These are phyloP conservation scores for Apiospora sp. DNA, from an alignment of 2,329 filamentous ascomycete species.

Conservation along the genomic window DNA sequence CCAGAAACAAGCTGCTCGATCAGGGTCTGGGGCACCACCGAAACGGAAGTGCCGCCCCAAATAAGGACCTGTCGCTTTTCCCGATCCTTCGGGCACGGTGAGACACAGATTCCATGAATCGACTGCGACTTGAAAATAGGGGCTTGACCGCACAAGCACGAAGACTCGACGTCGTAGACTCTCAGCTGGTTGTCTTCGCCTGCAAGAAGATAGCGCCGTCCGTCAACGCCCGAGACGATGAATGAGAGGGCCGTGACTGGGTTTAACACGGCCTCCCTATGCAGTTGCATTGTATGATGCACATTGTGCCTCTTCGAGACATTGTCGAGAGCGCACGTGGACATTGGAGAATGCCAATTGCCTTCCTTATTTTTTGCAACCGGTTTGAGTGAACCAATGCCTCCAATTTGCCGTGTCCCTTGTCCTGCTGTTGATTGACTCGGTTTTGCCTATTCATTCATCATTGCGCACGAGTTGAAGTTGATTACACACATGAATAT, in stretches of 20 bases:
- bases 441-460: background rate
- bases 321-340: background rate
- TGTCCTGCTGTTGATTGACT: background rate
- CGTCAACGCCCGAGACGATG: constrained; percentile 44
- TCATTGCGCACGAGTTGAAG: background rate
- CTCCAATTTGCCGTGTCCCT: background rate
- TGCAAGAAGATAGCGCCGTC: constrained; percentile 56
- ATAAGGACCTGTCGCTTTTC: constrained; percentile 55
- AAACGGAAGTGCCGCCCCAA: constrained; percentile 76
- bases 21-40: constrained; percentile 44
- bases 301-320: constrained; percentile 30
- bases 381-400: background rate
- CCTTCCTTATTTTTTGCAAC: background rate
- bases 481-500: background rate
- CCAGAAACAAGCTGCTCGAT: constrained; percentile 46
- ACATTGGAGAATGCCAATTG: background rate
- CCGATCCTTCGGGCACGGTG: constrained; percentile 29
- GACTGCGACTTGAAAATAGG: constrained; percentile 72
- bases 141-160: constrained; percentile 49
- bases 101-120: constrained; percentile 75
- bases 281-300: constrained; percentile 29
- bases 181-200: constrained; percentile 68
- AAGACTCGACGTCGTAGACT: constrained; percentile 55
- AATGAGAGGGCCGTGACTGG: constrained; percentile 69
- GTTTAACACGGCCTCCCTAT: constrained; percentile 52